These are phyloP conservation scores for Cladophialophora exuberans DNA, from an alignment of 2,329 filamentous ascomycete species.

Conservation along the genomic window DNA sequence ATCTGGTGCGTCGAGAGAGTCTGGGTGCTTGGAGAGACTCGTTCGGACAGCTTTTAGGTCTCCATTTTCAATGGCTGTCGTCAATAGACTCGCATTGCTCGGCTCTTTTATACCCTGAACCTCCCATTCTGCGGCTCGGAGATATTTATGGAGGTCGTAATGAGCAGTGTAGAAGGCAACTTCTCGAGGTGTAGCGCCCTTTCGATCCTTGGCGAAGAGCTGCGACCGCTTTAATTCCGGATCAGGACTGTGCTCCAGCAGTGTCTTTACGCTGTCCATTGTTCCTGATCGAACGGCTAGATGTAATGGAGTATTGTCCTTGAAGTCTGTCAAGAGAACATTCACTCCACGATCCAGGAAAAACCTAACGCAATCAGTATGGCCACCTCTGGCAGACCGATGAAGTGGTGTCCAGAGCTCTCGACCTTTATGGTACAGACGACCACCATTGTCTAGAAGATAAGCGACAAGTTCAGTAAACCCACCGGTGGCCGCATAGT, in stretches of 20 bases:
- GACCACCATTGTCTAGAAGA: constrained; percentile 33
- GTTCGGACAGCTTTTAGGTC: constrained; percentile 18
- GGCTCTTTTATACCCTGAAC: constrained; percentile 14
- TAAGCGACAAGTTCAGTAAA: constrained; percentile 25
- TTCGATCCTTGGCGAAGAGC: constrained; percentile 23
- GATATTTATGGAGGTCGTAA: constrained; percentile 33
- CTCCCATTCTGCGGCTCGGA: constrained; percentile 26
- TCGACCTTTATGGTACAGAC: constrained; percentile 35
- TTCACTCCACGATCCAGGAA: constrained; percentile 36
- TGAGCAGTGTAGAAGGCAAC: constrained; percentile 33
- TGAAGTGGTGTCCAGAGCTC: constrained; percentile 37
- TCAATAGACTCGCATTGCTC: constrained; percentile 14
- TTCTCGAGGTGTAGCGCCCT: constrained; percentile 26
- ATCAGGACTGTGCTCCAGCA: constrained; percentile 28
- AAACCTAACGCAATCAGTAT: constrained; percentile 36
- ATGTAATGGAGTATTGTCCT: constrained; percentile 27
- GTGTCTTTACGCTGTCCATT: constrained; percentile 18
- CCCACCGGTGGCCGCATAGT: constrained; percentile 32
- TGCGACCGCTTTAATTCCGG: constrained; percentile 17
- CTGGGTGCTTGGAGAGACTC: constrained; percentile 13
- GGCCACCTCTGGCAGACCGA: constrained; percentile 36
- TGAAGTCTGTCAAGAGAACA: constrained; percentile 33
- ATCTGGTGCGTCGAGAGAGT: constrained; percentile 21
- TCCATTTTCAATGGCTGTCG: constrained; percentile 28
- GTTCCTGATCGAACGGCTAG: constrained; percentile 30